Evolutionary conservation across 2,329 filamentous ascomycete species (phyloP).

Genomic region (Penicillium sp.): DNA sequence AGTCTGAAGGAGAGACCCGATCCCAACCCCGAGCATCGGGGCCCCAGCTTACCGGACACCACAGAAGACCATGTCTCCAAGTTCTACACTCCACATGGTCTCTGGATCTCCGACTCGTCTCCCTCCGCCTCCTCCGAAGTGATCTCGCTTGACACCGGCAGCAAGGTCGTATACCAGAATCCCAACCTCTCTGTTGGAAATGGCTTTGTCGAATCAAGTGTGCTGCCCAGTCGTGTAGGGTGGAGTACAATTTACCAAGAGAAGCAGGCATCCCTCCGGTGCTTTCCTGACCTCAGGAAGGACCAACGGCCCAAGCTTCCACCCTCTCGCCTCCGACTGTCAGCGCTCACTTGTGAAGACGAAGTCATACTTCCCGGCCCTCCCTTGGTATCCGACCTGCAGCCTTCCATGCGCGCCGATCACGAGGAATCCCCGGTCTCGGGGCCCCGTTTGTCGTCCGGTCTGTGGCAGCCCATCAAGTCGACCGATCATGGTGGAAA

Average conservation of each 20-base stretch:
- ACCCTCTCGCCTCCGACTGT: no score
- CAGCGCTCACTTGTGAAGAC: no score
- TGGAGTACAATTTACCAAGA: not conserved
- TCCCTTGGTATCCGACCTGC: no score
- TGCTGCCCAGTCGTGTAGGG: constrained; percentile 1
- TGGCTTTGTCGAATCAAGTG: constrained; percentile 5
- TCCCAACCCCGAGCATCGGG: not conserved
- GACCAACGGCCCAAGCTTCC: not conserved
- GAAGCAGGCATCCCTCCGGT: not conserved
- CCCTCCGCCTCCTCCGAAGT: not conserved
- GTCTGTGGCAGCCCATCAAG: no score
- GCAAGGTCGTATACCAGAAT: not conserved
- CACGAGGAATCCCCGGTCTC: no score
- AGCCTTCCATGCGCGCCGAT: no score
- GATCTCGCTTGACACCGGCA: constrained; percentile 9
- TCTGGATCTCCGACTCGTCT: constrained; percentile 10
- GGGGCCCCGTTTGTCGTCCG: no score
- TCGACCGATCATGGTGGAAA: no score
- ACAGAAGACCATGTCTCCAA: constrained; percentile 13
- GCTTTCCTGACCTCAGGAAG: not conserved
- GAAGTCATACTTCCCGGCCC: no score
- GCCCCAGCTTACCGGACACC: constrained; percentile 9
- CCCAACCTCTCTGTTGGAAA: constrained; percentile 8
- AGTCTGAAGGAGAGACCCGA: not conserved
- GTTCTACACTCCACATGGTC: constrained; percentile 21